Base-by-base conservation (phyloP, 495 filamentous ascomycete genomes). In the Penicillium fimorum region DNA sequence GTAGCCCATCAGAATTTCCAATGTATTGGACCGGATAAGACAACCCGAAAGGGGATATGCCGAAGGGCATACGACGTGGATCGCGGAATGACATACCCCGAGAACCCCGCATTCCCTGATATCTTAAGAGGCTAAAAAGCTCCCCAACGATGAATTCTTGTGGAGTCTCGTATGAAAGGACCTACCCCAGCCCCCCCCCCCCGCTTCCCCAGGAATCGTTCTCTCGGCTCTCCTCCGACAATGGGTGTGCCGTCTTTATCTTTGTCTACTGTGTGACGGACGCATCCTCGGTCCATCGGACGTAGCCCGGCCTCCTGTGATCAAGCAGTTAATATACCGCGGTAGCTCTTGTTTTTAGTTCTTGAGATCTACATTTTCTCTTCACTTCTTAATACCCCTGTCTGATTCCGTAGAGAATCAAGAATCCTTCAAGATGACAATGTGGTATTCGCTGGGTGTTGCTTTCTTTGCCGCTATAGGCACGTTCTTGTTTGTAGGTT, bases 381-480 rank as follows among this genome's bases (percentile, higher is more conserved):
- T 25, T 41, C 24, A 25, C 43, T 35, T 47, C 17, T 38, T 43
- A 17, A 15, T 38, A 27, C 18, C 18, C 4, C 29, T 55, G 4
- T 54, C 13, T 47, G 48, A 38, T 56, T 52, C 25, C 30, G 10
- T 54, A 32, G 50, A 33, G 47, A 29, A 42, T 30, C 37, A 42
- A 22, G 11, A 5, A 20, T 4, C n/a, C 22, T 57, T 55, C 65
- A 71, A 53, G 22, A 77, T 76, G 72, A 66, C 66, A 38, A 49
- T 64, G 42, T 73, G 69, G 72, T 78, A 76, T 55, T 70, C 77
- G 13, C 62, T 82, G 30, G 77, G 77, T 15, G 65, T 83, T 53
- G 80, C 79, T 50, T 58, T 80, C 33, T 82, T 81, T 58, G 79
- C 81, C 47, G 78, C 79, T 30, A 80, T 83, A 50, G 81, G 81